Percentiles rank a stretch among this genome's conserved stretches.
These are phyloP conservation scores for Ogataea polymorpha DNA, from an alignment of 805 yeast species.

Conservation along the genomic window DNA sequence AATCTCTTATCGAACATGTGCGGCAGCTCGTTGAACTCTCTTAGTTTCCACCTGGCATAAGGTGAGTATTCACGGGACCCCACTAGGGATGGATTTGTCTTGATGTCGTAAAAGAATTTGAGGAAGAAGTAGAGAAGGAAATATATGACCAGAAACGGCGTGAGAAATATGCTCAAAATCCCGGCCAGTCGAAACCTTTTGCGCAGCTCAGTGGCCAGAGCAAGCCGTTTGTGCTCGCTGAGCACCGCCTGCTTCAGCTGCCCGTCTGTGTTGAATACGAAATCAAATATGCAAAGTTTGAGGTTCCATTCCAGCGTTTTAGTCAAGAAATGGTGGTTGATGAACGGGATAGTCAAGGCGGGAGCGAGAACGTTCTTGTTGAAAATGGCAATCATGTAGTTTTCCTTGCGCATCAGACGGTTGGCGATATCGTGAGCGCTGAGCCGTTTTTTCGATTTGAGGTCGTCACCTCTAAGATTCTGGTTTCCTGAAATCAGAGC, in stretches of 20 bases:
- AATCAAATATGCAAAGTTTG: constrained; percentile 82
- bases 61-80: constrained; percentile 90
- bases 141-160: constrained; percentile 85
- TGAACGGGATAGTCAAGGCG: constrained; percentile 44
- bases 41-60: constrained; percentile 88
- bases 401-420: constrained; percentile 92
- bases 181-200: constrained; percentile 88
- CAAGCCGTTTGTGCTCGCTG: constrained; percentile 65
- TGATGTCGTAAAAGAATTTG: constrained; percentile 89
- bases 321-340: constrained; percentile 49
- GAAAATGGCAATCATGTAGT: constrained; percentile 85
- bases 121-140: constrained; percentile 81
- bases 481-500: constrained; percentile 51
- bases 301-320: constrained; percentile 94
- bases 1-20: constrained; percentile 82
- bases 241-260: constrained; percentile 71
- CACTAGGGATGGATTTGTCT: constrained; percentile 79
- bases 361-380: constrained; percentile 74
- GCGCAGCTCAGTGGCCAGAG: constrained; percentile 63
- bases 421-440: constrained; percentile 95
- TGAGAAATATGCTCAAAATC: constrained; percentile 69
- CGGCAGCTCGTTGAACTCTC: constrained; percentile 91
- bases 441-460: constrained; percentile 67
- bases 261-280: constrained; percentile 78
- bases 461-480: constrained; percentile 42